phyloP scores from a whole-genome alignment of 495 filamentous ascomycete genomes.

The Parmelia sp. region DNA sequence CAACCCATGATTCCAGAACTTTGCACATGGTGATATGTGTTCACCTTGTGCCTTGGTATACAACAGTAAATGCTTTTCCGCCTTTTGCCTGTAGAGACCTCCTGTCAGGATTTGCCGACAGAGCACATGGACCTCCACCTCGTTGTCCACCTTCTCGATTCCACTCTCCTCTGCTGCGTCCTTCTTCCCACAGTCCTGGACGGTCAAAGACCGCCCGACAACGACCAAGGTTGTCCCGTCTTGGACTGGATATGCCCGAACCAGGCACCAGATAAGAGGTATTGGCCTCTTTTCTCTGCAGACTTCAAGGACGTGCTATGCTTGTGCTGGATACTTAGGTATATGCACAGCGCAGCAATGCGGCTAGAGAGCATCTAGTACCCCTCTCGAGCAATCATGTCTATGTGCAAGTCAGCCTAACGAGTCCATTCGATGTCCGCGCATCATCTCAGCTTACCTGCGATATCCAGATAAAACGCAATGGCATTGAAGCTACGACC shows the following conservation, averaged over 20 bases:
- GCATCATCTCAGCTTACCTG: slow-evolving; percentile 43
- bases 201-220: not conserved
- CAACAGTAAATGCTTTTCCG: not conserved
- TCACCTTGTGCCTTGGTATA: no score
- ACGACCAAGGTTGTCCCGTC: not conserved
- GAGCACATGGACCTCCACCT: not conserved
- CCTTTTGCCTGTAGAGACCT: not conserved
- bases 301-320: not conserved
- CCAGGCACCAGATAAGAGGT: not conserved
- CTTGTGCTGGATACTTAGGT: not conserved
- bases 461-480: slow-evolving; percentile 89
- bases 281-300: not conserved
- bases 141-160: not conserved
- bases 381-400: slow-evolving; percentile 38
- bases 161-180: not conserved
- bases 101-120: not conserved
- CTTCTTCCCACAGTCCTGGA: not conserved
- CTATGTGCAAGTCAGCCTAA: slow-evolving; percentile 16
- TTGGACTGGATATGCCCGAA: not conserved
- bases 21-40: no score
- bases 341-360: not conserved
- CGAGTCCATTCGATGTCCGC: not conserved
- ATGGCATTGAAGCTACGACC: slow-evolving; percentile 81
- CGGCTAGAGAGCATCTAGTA: not conserved
- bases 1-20: no score